Conservation (phyloP, 192 early-diverging fungal species). For the Entomortierella chlamydospora region DNA sequence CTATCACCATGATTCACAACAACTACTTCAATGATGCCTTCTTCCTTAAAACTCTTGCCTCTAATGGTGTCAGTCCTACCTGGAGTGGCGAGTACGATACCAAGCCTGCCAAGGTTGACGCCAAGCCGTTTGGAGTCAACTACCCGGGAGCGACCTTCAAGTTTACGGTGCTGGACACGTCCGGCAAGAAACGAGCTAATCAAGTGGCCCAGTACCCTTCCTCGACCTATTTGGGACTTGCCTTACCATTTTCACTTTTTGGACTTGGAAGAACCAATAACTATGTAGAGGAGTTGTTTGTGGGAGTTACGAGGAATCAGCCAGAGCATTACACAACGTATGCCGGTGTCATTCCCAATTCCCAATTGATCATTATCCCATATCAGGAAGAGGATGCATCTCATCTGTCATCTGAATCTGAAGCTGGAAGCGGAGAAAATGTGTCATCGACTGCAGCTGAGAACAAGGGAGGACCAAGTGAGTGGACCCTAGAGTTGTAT, state of each 20-base stretch:
- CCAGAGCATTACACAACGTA: conserved; percentile 70
- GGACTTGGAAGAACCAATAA: conserved; percentile 96
- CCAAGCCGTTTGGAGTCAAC: conserved; percentile 84
- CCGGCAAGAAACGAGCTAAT: conserved; percentile 79
- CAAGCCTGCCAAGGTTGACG: conserved; percentile 18
- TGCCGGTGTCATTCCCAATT: conserved; percentile 93
- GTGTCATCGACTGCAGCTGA: not conserved
- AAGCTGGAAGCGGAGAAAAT: not conserved
- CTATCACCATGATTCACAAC: conserved; percentile 78
- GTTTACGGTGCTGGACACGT: conserved; percentile 84
- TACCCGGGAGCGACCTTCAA: conserved; percentile 89
- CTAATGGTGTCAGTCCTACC: conserved; percentile 72
- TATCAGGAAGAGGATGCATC: conserved; percentile 66
- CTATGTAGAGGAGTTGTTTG: conserved; percentile 94
- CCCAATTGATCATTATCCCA: conserved; percentile 89
- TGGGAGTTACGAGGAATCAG: conserved; percentile 77
- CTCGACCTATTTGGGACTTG: conserved; percentile 78
- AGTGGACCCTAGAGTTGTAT: conserved; percentile 91
- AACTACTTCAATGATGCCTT: conserved; percentile 96
- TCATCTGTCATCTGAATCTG: conserved; percentile 46
- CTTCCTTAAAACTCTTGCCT: conserved; percentile 88
- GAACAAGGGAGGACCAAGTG: conserved; percentile 49
- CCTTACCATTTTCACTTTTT: conserved; percentile 85
- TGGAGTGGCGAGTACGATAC: conserved; percentile 58
- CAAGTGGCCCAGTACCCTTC: conserved; percentile 87